Evolutionary conservation across 2,329 filamentous ascomycete genomes (phyloP), one percentile per base, ranked within the genome.

Genomic region (Trichoderma semiorbis): DNA sequence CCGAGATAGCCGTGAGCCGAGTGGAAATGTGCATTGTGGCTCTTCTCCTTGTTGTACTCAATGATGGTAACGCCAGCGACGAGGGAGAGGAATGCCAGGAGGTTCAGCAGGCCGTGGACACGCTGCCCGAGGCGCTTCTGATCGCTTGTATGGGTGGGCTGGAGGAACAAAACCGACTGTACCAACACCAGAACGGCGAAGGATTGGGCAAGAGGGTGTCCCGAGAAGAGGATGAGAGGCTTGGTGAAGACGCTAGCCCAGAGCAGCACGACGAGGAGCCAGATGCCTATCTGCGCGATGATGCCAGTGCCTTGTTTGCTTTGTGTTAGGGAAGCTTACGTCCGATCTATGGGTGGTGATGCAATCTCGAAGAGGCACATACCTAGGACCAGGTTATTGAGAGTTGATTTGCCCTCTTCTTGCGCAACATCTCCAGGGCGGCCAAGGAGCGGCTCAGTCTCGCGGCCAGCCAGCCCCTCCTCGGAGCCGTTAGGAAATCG

Each of bases 1-100:
- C 95, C 96, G 10, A 98, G 85, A 77, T 93, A 92, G 10, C 90
- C 94, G 80, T 98, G 96, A 0, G 88, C 83, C 1, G 92, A 95
- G 75, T 91, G 89, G 80, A 98, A 95, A 82, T 97, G 93, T 10
- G 84, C 82, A 66, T 90, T 88, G 63, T 85, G 82, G 79, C 89
- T 90, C 62, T 85, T 82, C 74, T 91, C 84, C 81, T 99, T 99
- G 87, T 97, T 98, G 80, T 92, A 87, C 81, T 94, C 91, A 81
- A 96, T 95, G 73, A 93, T 83, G 74, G 88, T 82, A 47, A 94
- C 86, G 69, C 92, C 93, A 18, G 88, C 85, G 63, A 89, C 82
- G 64, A 94, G 87, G 66, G 87, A 79, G 11, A 88, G 82, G 68
- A 93, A 83, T 55, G 90, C 89, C 61, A 93, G 76, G 32, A 89